These are phyloP conservation scores for Cystobasidium onofrii DNA, from an alignment of 768 basidiomycete genomes.

Conservation along the genomic window DNA sequence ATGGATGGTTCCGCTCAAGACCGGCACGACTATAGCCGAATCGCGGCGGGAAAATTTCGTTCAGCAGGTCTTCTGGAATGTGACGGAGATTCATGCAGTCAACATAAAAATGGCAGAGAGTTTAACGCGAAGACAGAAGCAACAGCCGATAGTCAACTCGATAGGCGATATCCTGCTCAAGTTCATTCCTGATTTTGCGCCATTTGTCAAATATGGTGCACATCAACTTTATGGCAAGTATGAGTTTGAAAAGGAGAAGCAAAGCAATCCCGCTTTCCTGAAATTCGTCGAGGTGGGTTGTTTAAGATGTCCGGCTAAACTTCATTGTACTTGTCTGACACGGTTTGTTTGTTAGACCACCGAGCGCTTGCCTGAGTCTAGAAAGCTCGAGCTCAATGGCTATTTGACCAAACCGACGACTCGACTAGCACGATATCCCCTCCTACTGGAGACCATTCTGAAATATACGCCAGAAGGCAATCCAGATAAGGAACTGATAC, in stretches of 20 bases:
- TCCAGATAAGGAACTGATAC: conserved; percentile 68
- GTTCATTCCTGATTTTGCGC: conserved; percentile 68
- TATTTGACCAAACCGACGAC: conserved; percentile 98
- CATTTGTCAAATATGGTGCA: conserved; percentile 89
- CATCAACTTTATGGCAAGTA: conserved; percentile 98
- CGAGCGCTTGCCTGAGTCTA: conserved; percentile 85
- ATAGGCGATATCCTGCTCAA: conserved; percentile 89
- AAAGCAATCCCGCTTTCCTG: conserved; percentile 79
- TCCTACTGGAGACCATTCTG: conserved; percentile 79
- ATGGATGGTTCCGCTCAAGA: conserved; percentile 81
- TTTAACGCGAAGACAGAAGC: conserved; percentile 88
- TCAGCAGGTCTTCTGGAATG: conserved; percentile 95
- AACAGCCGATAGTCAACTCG: conserved; percentile 80
- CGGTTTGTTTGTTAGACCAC: conserved; percentile 54
- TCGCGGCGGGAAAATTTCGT: conserved; percentile 74
- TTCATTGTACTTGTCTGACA: neutral
- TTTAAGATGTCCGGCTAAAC: neutral
- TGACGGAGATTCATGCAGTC: conserved; percentile 83
- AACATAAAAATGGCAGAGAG: conserved; percentile 87
- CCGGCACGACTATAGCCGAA: conserved; percentile 65
- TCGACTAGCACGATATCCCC: conserved; percentile 88
- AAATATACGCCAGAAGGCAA: conserved; percentile 88
- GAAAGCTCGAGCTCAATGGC: conserved; percentile 93
- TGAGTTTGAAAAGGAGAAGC: conserved; percentile 98
- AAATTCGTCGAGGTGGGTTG: conserved; percentile 77